A percentile compares a stretch with the other conserved stretches of the same genome.
Conservation (phyloP, 805 yeast species). For the Wickerhamomyces bisporus region DNA sequence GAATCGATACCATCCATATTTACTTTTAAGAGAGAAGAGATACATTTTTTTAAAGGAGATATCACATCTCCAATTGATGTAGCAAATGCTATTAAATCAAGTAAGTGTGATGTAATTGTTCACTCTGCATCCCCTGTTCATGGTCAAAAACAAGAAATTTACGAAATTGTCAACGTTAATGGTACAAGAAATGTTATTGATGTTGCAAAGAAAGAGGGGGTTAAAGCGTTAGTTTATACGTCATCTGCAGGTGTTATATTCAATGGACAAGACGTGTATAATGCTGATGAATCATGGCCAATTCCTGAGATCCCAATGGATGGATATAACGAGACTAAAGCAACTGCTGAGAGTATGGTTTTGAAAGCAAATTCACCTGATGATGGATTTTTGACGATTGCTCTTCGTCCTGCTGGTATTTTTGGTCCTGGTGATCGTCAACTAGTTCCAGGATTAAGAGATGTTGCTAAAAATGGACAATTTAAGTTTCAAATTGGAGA, state of each 20-base stretch:
- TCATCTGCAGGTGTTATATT: conserved; percentile 97
- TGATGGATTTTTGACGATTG: conserved; percentile 64
- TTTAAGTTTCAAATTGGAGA: conserved; percentile 92
- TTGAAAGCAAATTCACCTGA: conserved; percentile 62
- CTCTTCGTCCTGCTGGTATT: conserved; percentile 94
- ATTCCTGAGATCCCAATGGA: conserved; percentile 92
- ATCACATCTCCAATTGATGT: conserved; percentile 73
- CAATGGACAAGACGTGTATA: conserved; percentile 87
- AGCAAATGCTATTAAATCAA: conserved; percentile 47
- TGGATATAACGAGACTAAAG: conserved; percentile 93
- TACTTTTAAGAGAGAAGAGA: conserved; percentile 57
- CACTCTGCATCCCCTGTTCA: conserved; percentile 98
- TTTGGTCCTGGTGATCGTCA: conserved; percentile 99
- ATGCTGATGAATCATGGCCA: conserved; percentile 94
- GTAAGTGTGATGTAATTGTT: conserved; percentile 71
- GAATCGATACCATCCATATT: conserved; percentile 63
- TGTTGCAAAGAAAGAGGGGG: conserved; percentile 46
- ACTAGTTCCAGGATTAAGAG: conserved; percentile 85
- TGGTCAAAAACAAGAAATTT: conserved; percentile 75
- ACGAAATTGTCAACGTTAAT: conserved; percentile 82
- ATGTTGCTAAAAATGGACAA: conserved; percentile 78
- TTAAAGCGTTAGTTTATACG: conserved; percentile 79
- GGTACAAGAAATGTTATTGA: conserved; percentile 78
- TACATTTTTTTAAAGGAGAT: conserved; percentile 75
- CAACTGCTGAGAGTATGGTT: conserved; percentile 81